Percentiles rank a stretch among this genome's conserved stretches.
phyloP scores from a whole-genome alignment of 2,329 filamentous ascomycete species.

The Venturia pyrina region DNA sequence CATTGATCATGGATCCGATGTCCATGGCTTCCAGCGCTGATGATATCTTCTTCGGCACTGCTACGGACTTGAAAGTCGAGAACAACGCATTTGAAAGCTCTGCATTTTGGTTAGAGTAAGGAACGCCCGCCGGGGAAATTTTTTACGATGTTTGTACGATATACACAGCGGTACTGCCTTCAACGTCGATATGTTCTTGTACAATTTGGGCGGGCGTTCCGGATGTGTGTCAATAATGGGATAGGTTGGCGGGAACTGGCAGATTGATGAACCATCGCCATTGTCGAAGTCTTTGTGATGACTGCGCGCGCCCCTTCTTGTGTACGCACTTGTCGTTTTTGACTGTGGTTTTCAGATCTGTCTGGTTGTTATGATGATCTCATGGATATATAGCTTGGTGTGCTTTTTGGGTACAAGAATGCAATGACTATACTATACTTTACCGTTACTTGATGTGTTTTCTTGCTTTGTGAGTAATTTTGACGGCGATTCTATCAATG shows the following conservation, averaged over 20 bases:
- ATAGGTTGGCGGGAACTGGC: neutral
- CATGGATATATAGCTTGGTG: neutral
- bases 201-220: neutral
- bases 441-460: neutral
- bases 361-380: neutral
- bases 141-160: neutral
- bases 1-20: constrained; percentile 8
- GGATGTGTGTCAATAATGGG: neutral
- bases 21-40: constrained; percentile 1
- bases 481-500: too few relatives aligned
- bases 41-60: constrained; percentile 12
- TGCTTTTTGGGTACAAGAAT: neutral
- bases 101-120: neutral
- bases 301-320: neutral
- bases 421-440: neutral
- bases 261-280: constrained; percentile 2
- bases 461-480: neutral
- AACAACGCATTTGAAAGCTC: constrained; percentile 1
- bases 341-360: neutral
- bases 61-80: constrained; percentile 3
- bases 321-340: neutral
- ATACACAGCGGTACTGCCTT: neutral
- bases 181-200: neutral
- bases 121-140: neutral
- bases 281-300: neutral